Evolutionary conservation across 78 protist genomes (phyloP).

Genomic region (Polysphondylium violaceum): DNA sequence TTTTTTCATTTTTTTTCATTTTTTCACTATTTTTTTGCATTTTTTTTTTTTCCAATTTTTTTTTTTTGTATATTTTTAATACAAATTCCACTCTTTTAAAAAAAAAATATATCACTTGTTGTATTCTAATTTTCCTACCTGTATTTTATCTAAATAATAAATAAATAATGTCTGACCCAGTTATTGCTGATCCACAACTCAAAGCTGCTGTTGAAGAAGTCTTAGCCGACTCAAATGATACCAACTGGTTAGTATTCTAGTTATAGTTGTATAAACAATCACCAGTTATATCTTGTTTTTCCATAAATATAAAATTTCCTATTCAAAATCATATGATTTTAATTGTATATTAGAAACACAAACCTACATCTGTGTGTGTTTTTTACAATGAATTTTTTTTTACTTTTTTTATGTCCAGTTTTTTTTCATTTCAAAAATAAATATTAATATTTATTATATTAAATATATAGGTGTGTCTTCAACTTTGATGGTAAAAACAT

Average conservation of each 20-base stretch:
- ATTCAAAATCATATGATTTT: neutral
- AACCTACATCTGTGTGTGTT: neutral
- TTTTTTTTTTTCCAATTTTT: neutral
- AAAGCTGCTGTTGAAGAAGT: slow-evolving; percentile 52
- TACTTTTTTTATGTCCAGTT: neutral
- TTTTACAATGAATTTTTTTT: neutral
- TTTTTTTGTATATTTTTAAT: neutral
- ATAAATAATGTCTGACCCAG: slow-evolving; percentile 85
- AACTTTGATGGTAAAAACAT: slow-evolving; percentile 57
- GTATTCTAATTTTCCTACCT: neutral
- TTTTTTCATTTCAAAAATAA: neutral
- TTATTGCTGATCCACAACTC: slow-evolving; percentile 60
- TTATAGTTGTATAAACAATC: neutral
- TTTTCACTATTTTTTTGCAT: neutral
- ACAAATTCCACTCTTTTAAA: neutral
- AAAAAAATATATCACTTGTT: neutral
- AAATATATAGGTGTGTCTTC: slow-evolving; percentile 58
- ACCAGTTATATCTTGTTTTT: neutral
- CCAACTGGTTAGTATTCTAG: slow-evolving; percentile 71
- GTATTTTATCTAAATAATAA: neutral
- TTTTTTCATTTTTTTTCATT: neutral
- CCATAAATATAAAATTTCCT: neutral
- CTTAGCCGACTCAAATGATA: slow-evolving; percentile 22
- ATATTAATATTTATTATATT: neutral
- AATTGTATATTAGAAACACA: neutral